Evolutionary conservation across 1,284 basidiomycete species (phyloP).

Genomic region (Apiotrichum siamense): DNA sequence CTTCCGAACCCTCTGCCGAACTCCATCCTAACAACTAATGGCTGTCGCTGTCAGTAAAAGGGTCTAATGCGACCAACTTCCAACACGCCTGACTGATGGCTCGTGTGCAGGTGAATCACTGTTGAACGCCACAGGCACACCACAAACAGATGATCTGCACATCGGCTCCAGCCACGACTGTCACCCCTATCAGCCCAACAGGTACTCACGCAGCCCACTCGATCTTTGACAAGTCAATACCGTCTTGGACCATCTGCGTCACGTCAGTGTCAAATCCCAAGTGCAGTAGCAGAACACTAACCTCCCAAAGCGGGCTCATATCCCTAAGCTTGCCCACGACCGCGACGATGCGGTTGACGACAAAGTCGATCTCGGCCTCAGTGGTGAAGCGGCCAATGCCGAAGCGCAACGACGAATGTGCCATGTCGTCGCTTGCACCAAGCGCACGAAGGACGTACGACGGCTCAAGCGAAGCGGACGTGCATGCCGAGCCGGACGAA

Average conservation of each 20-base stretch:
- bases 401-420: constrained; percentile 94
- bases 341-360: constrained; percentile 78
- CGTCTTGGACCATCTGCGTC: constrained; percentile 88
- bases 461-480: constrained; percentile 95
- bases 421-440: constrained; percentile 96
- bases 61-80: too few relatives aligned
- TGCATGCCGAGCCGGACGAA: constrained; percentile 96
- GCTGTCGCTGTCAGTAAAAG: too few relatives aligned
- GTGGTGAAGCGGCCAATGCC: constrained; percentile 98
- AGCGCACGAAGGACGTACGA: constrained; percentile 96
- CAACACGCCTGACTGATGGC: too few relatives aligned
- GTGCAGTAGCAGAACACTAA: background rate
- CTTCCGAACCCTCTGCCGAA: too few relatives aligned
- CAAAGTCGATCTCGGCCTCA: constrained; percentile 93
- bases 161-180: too few relatives aligned
- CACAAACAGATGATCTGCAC: too few relatives aligned
- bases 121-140: too few relatives aligned
- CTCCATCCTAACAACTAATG: too few relatives aligned
- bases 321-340: constrained; percentile 72
- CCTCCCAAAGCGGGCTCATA: constrained; percentile 87
- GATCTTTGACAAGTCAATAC: constrained; percentile 87
- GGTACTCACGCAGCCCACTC: constrained; percentile 63
- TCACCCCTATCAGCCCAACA: too few relatives aligned
- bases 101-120: too few relatives aligned
- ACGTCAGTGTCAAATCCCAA: too few relatives aligned